These are phyloP conservation scores for Willaertia magna DNA, from an alignment of 208 protist species.

Conservation along the genomic window DNA sequence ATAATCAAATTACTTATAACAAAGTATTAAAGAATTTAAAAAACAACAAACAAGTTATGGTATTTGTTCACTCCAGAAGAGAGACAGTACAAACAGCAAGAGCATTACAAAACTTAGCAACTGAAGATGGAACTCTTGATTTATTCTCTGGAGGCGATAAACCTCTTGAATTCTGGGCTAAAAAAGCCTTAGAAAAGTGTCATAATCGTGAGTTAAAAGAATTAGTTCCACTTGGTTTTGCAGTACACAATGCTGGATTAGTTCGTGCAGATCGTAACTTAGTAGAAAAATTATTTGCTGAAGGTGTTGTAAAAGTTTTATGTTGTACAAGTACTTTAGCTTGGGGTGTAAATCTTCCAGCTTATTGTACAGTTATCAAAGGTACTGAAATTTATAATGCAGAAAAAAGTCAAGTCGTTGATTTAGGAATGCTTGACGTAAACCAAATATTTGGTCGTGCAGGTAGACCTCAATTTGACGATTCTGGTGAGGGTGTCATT, in stretches of 20 bases:
- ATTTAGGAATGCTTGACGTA: constrained; percentile 95
- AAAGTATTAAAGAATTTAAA: constrained; percentile 60
- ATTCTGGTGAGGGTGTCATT: constrained; percentile 89
- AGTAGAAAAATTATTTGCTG: constrained; percentile 82
- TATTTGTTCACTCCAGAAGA: constrained; percentile 96
- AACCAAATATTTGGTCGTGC: constrained; percentile 98
- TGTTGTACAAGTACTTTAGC: constrained; percentile 97
- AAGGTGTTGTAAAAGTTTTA: constrained; percentile 81
- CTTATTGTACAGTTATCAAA: constrained; percentile 97
- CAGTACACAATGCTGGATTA: constrained; percentile 90
- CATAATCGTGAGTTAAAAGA: constrained; percentile 64
- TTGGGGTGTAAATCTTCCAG: constrained; percentile 97
- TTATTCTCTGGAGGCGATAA: constrained; percentile 12
- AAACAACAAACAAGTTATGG: constrained; percentile 89
- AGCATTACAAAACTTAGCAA: constrained; percentile 68
- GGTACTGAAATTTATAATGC: constrained; percentile 85
- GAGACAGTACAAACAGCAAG: constrained; percentile 79
- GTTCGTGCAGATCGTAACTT: constrained; percentile 79
- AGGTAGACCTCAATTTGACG: constrained; percentile 96
- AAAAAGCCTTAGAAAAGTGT: constrained; percentile 44
- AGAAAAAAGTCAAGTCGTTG: constrained; percentile 78
- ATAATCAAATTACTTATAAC: constrained; percentile 23
- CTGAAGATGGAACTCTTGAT: constrained; percentile 13
- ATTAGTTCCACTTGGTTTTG: constrained; percentile 74
- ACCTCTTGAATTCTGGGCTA: background rate